phyloP scores from a whole-genome alignment of 139 green algal species.

The Gonium pectorale region DNA sequence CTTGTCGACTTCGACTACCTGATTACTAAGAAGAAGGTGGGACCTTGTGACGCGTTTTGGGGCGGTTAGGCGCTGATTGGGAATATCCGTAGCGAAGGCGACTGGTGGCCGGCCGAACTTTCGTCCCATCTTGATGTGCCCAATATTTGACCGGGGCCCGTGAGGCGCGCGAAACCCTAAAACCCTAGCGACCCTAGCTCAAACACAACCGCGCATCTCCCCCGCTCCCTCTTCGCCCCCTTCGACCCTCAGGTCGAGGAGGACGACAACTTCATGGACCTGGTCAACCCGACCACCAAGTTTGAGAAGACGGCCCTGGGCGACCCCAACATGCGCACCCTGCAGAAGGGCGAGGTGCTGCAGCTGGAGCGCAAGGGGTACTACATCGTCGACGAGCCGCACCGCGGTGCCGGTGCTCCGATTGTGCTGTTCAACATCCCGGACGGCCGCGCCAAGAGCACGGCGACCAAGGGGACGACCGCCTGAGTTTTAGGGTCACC shows the following conservation, averaged over 20 bases:
- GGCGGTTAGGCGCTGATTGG: too few species aligned
- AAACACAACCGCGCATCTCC: too few species aligned
- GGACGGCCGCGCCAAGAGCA: slow-evolving; percentile 77
- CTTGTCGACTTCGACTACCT: slow-evolving; percentile 94
- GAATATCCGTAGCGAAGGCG: too few species aligned
- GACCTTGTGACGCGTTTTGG: background rate
- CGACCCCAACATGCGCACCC: slow-evolving; percentile 93
- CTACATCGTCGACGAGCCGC: slow-evolving; percentile 92
- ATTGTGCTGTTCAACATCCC: slow-evolving; percentile 95
- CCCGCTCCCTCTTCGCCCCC: too few species aligned
- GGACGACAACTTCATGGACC: slow-evolving; percentile 87
- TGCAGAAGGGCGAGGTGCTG: slow-evolving; percentile 94
- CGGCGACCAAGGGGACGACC: background rate
- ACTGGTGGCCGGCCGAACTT: too few species aligned
- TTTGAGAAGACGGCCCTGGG: slow-evolving; percentile 76
- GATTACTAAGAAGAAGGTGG: slow-evolving; percentile 94
- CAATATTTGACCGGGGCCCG: too few species aligned
- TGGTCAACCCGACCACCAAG: slow-evolving; percentile 76
- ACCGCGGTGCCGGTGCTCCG: slow-evolving; percentile 62
- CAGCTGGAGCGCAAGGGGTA: slow-evolving; percentile 99
- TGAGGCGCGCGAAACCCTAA: too few species aligned
- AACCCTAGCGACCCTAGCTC: too few species aligned
- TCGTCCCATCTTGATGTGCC: too few species aligned
- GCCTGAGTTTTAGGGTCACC: background rate
- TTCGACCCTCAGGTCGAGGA: slow-evolving; percentile 82